These are phyloP conservation scores for Rosa hybrid DNA, from an alignment of 331 rosid species.

Conservation along the genomic window DNA sequence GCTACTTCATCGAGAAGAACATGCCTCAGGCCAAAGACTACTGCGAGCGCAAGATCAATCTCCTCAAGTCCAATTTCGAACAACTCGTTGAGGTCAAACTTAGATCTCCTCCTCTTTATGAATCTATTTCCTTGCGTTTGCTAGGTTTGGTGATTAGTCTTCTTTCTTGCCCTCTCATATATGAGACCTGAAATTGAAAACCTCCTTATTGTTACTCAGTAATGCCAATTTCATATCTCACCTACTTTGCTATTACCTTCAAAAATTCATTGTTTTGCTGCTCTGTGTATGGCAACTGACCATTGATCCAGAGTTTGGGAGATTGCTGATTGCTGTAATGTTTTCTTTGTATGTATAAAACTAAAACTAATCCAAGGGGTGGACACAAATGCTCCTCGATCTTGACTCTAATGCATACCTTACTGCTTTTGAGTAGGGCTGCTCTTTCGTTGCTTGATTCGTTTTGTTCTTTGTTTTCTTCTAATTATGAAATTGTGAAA, in stretches of 20 bases:
- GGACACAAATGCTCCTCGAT: background rate
- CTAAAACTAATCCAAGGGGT: too few relatives aligned
- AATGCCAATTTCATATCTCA: background rate
- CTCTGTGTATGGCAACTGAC: background rate
- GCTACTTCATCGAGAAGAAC: conserved; percentile 94
- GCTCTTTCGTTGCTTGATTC: background rate
- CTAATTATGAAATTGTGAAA: conserved; percentile 12
- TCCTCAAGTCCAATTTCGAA: conserved; percentile 88
- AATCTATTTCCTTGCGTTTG: background rate
- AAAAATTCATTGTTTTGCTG: background rate
- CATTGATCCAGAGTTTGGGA: background rate
- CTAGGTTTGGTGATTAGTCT: background rate
- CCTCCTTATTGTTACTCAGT: background rate
- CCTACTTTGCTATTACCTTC: background rate
- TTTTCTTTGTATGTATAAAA: too few relatives aligned
- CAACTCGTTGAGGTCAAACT: conserved; percentile 74
- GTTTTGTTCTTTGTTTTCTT: background rate
- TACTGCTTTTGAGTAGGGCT: background rate
- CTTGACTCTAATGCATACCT: background rate
- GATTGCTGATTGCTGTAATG: background rate
- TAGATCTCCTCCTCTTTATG: too few relatives aligned
- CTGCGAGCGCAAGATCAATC: conserved; percentile 82
- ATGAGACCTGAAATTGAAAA: too few relatives aligned
- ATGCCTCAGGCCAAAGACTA: conserved; percentile 86
- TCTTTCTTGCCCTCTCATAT: too few relatives aligned